Evolutionary conservation across 352 stramenopile genomes (phyloP), one percentile per base, ranked within the genome.

Genomic region (Globisporangium spinosum): DNA sequence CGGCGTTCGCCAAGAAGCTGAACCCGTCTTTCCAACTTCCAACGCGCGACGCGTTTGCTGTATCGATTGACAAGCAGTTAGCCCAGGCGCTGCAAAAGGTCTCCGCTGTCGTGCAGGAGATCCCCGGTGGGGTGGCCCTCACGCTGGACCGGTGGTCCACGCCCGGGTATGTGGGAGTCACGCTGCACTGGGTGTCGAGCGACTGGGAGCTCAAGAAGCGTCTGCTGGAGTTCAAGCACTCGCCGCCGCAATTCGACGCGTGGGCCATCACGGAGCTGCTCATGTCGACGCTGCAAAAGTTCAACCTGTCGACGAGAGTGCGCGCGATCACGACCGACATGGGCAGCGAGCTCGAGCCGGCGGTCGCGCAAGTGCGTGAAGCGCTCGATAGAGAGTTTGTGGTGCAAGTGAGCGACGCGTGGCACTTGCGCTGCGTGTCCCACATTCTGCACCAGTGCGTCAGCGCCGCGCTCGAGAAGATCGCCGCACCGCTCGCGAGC

Each of bases 121-220:
- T 68, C 23, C 63, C 63, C 3, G 63, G 63, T 2, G 32, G 35
- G 0, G 63, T 68, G 27, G 54, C 63, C 22, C 53, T 68, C 38
- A 63, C 63, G 15, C 38, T 47, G 23, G 63, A 68, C 29, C 54
- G 27, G 25, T 62, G 63, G 53, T 68, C 63, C 8, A n/a, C 53
- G 20, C 63, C 51, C 0, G 53, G 63, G 3, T 68, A 63, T 25
- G 40, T 68, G 7, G 63, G 35, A 12, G 10, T 63, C 63, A 68
- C 51, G 51, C 35, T 62, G 13, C 63, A 68, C 63, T 68, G 63
- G 63, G 60, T 68, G 43, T 61, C 38, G 51, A 45, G 29, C 34
- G 55, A 68, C 17, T 68, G 63, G 63, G 55, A 57, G 63, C 53
- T 57, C 7, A 62, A 68, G 38, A 62, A 53, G 10, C 49, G 63